A percentile compares a stretch with the other conserved stretches of the same genome.
Conservation (phyloP, 2,329 filamentous ascomycete species). For the Beauveria pseudobassiana region DNA sequence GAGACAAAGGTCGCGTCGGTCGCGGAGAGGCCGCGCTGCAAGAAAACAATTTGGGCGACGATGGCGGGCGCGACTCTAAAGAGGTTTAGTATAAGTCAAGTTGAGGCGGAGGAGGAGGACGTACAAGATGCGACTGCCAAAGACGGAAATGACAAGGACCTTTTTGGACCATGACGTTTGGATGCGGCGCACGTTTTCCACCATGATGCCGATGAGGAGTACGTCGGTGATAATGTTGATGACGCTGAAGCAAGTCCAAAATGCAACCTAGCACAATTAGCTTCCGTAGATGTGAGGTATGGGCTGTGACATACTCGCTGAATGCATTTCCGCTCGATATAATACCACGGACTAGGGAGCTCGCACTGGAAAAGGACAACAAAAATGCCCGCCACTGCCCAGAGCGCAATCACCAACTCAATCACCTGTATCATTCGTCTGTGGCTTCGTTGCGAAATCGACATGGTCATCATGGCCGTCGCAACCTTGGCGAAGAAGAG, state of each 20-base stretch:
- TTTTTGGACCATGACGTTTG: constrained; percentile 22
- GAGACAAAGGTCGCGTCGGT: constrained; percentile 7
- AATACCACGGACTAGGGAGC: constrained; percentile 21
- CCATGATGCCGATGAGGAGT: constrained; percentile 14
- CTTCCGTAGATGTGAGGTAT: neutral
- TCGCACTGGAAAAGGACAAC: constrained; percentile 22
- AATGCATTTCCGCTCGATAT: constrained; percentile 16
- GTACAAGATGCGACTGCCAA: constrained; percentile 24
- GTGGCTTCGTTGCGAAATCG: constrained; percentile 19
- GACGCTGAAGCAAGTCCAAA: constrained; percentile 9
- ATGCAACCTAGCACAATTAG: neutral
- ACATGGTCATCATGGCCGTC: constrained; percentile 19
- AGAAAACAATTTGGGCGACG: neutral
- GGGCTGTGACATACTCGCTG: constrained; percentile 11
- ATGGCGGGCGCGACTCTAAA: constrained; percentile 20
- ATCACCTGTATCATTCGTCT: constrained; percentile 16
- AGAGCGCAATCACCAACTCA: constrained; percentile 16
- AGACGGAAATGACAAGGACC: constrained; percentile 22
- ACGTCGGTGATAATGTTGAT: constrained; percentile 8
- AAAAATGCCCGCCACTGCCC: constrained; percentile 19
- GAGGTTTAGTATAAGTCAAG: neutral
- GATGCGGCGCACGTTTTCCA: constrained; percentile 21
- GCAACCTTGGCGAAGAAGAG: constrained; percentile 21
- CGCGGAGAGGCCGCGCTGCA: neutral
- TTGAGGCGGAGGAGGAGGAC: constrained; percentile 3